These are phyloP conservation scores for Mycena belliarum DNA, from an alignment of 768 basidiomycete species.

Conservation along the genomic window DNA sequence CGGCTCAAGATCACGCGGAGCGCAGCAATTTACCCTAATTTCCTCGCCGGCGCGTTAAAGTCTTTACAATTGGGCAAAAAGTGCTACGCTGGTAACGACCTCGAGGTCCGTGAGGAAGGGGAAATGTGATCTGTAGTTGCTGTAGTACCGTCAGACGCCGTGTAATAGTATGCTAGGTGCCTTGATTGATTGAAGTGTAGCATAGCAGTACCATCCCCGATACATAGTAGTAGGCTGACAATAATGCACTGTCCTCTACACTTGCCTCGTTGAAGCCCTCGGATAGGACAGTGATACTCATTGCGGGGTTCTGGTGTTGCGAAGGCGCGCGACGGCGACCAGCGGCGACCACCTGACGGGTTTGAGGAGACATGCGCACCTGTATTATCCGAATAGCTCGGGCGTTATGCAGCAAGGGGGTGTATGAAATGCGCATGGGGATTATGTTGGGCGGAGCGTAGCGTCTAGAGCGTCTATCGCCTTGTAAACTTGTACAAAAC, in stretches of 20 bases:
- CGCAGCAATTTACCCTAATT: slow-evolving; percentile 61
- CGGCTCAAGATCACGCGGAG: slow-evolving; percentile 49
- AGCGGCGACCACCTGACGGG: too few relatives aligned
- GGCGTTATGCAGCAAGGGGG: slow-evolving; percentile 17
- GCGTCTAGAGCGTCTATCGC: slow-evolving; percentile 32
- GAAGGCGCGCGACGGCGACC: neutral
- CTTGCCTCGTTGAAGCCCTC: too few relatives aligned
- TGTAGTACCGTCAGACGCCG: too few relatives aligned
- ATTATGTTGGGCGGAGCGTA: slow-evolving; percentile 26
- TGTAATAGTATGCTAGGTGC: too few relatives aligned
- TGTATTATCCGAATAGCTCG: neutral
- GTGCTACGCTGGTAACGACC: slow-evolving; percentile 27
- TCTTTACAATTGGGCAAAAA: slow-evolving; percentile 34
- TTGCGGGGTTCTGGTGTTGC: neutral
- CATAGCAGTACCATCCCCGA: too few relatives aligned
- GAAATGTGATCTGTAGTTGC: slow-evolving; percentile 33
- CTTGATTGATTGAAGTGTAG: too few relatives aligned
- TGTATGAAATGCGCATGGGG: slow-evolving; percentile 6
- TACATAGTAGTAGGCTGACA: too few relatives aligned
- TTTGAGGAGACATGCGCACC: too few relatives aligned
- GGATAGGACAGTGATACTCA: too few relatives aligned
- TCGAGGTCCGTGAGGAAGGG: slow-evolving; percentile 40
- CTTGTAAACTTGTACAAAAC: slow-evolving; percentile 62
- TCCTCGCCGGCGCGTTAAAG: slow-evolving; percentile 47
- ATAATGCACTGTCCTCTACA: too few relatives aligned